phyloP scores from a whole-genome alignment of 306 rosid species.

The Prinsepia uniflora region DNA sequence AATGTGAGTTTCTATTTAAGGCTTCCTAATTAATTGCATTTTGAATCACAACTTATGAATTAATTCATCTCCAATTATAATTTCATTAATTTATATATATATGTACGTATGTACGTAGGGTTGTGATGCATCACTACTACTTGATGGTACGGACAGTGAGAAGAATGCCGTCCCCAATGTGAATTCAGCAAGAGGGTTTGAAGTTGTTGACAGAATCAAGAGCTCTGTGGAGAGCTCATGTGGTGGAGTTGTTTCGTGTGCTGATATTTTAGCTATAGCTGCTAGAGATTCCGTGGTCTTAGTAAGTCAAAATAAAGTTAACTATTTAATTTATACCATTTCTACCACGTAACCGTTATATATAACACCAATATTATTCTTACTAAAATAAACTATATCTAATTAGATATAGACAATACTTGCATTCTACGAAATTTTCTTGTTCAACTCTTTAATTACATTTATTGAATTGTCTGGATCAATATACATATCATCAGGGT shows the following conservation, averaged over 20 bases:
- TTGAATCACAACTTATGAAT: background rate
- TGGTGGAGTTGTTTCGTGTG: slow-evolving; percentile 75
- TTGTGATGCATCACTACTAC: slow-evolving; percentile 74
- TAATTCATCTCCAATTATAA: background rate
- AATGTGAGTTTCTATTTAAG: slow-evolving; percentile 43
- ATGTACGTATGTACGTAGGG: slow-evolving; percentile 55
- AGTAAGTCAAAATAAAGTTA: slow-evolving; percentile 31
- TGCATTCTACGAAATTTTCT: too few species aligned
- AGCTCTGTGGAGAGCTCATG: slow-evolving; percentile 71
- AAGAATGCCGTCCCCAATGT: slow-evolving; percentile 57
- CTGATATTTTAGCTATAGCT: slow-evolving; percentile 74
- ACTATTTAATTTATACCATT: too few species aligned
- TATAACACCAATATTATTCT: too few species aligned
- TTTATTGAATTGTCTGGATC: too few species aligned
- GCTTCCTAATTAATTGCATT: background rate
- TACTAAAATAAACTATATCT: too few species aligned
- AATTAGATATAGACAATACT: too few species aligned
- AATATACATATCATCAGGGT: too few species aligned
- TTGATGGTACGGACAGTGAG: slow-evolving; percentile 64
- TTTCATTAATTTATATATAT: too few species aligned
- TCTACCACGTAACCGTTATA: too few species aligned
- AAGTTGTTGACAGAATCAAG: slow-evolving; percentile 74
- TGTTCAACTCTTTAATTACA: too few species aligned
- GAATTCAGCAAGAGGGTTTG: slow-evolving; percentile 77
- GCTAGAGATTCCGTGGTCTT: slow-evolving; percentile 79